Conservation (phyloP, 2,329 filamentous ascomycete genomes). For the Penicillium sp. region DNA sequence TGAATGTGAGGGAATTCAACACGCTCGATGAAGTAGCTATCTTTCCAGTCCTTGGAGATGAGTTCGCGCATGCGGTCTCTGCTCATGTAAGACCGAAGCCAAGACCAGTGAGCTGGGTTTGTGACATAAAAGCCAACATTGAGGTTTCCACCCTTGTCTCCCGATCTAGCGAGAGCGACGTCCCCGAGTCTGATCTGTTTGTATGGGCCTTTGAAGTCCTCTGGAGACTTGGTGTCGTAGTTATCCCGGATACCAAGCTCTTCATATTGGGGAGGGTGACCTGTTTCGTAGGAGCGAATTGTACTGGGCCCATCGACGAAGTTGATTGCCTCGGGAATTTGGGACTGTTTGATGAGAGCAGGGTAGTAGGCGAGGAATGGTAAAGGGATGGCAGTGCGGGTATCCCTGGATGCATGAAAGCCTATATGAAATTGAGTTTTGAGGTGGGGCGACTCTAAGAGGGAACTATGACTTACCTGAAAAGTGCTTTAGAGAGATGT, state of each 20-base stretch:
- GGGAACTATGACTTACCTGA: constrained; percentile 17
- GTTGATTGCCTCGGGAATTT: constrained; percentile 29
- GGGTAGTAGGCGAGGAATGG: constrained; percentile 48
- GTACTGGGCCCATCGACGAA: constrained; percentile 13
- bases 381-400: constrained; percentile 39
- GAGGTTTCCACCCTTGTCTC: constrained; percentile 43
- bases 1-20: constrained; percentile 46
- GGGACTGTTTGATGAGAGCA: constrained; percentile 32
- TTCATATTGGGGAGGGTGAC: constrained; percentile 18
- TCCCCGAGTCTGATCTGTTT: constrained; percentile 35
- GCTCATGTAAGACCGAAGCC: constrained; percentile 45
- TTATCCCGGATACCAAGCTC: constrained; percentile 11
- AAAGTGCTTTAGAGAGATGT: constrained; percentile 48
- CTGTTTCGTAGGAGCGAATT: constrained; percentile 10
- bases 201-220: constrained; percentile 19
- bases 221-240: constrained; percentile 20
- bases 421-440: constrained; percentile 24
- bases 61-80: constrained; percentile 37
- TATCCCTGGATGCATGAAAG: constrained; percentile 46
- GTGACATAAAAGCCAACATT: constrained; percentile 44
- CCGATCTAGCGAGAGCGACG: constrained; percentile 45
- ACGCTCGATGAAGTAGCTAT: constrained; percentile 45
- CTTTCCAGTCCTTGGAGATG: constrained; percentile 48
- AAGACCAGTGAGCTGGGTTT: constrained; percentile 27
- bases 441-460: not conserved